These are phyloP conservation scores for Raphanus raphanistrum DNA, from an alignment of 345 rosid species.

Conservation along the genomic window DNA sequence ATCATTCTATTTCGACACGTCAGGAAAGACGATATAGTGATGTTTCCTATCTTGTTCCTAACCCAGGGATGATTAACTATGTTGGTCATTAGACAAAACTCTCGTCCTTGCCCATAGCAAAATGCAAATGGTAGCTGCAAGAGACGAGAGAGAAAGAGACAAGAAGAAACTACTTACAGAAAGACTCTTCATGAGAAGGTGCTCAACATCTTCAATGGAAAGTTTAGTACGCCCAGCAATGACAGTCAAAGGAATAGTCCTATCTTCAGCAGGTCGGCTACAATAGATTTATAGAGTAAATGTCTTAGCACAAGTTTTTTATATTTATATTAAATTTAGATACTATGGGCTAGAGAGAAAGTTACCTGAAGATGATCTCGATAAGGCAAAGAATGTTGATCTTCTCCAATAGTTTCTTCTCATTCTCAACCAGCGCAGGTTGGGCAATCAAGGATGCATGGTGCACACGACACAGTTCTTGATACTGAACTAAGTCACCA, in stretches of 20 bases:
- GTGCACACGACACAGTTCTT: slow-evolving; percentile 85
- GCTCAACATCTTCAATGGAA: slow-evolving; percentile 84
- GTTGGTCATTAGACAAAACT: background rate
- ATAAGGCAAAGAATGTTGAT: slow-evolving; percentile 95
- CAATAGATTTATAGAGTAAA: slow-evolving; percentile 13
- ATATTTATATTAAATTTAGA: too few species aligned
- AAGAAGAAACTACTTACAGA: slow-evolving; percentile 65
- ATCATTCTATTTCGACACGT: background rate
- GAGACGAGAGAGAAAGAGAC: slow-evolving; percentile 2
- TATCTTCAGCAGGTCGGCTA: slow-evolving; percentile 98
- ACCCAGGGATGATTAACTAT: background rate
- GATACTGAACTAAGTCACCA: slow-evolving; percentile 85
- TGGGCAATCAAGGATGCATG: slow-evolving; percentile 76
- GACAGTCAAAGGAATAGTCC: slow-evolving; percentile 78
- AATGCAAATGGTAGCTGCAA: slow-evolving; percentile 11
- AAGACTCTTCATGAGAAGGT: slow-evolving; percentile 95
- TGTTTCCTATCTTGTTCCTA: background rate
- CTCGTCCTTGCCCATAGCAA: background rate
- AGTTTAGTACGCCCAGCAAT: slow-evolving; percentile 94
- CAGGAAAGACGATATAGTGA: background rate
- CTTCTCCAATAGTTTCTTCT: slow-evolving; percentile 87
- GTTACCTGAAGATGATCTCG: slow-evolving; percentile 95
- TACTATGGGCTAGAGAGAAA: too few species aligned
- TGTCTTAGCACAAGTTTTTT: background rate
- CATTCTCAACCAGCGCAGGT: slow-evolving; percentile 93